Evolutionary conservation across 1,284 basidiomycete genomes (phyloP), one percentile per base, ranked within the genome.

Genomic region (Caloboletus inedulis): DNA sequence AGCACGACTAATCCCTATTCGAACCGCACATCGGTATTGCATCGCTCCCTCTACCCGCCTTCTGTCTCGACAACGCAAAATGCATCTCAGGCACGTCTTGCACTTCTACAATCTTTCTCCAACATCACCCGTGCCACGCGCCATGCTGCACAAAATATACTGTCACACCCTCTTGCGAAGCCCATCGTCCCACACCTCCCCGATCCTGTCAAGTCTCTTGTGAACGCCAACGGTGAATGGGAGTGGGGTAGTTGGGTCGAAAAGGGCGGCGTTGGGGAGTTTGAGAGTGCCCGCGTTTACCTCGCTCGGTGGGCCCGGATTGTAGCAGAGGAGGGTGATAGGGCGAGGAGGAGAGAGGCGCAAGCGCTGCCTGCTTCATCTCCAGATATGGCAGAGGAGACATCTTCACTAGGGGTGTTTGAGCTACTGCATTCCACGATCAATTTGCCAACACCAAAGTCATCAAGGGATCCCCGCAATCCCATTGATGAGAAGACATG

Each of bases 241-340:
- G 88, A 92, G 60, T 90, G 91, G 83, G 82, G 85, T 12, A 89
- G 87, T 58, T 90, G 88, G 88, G 84, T 91, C 9, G 87, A 91
- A 66, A 86, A 90, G 62, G 89, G 89, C 14, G 91, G 90, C 5
- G 87, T 93, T 9, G 91, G 87, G 13, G 93, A 95, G 69, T 99
- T 96, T 68, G 97, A 99, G 70, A 90, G 89, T 52, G 96, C 97
- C 0, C 78, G 96, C 3, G 92, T 99, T 6, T 99, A 98, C 68
- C 81, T 99, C 8, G 97, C 97, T 1, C 82, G 92, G 29, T 99
- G 97, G 97, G 96, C 97, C 0, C 78, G 94, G 48, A 87, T 94
- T 43, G 96, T 99, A 0, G 96, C 94, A 1, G 94, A 97, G 70
- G 94, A 97, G 68, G 94, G 94, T 7, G 94, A 98, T 68, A 80